Evolutionary conservation across 148 eudicot species (phyloP), one percentile per base, ranked within the genome.

Genomic region (Camellia sinensis): DNA sequence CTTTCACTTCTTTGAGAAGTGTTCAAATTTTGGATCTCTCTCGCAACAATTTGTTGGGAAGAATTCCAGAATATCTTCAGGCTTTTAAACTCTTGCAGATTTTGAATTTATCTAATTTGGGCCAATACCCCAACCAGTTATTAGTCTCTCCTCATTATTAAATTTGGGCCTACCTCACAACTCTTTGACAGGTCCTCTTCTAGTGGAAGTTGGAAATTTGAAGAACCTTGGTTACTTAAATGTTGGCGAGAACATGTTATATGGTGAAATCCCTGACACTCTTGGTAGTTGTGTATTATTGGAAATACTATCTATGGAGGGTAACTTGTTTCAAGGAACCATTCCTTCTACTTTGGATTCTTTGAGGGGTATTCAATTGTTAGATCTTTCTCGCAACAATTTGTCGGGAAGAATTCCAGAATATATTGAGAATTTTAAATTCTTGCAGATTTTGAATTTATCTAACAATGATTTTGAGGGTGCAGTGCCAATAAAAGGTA

Each of bases 401-500:
- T 71, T 82, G 40, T 69, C 81, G 0, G 81, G 84, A 3, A 3
- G n/a, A 41, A 73, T 82, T 18, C 64, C 64, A 60, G 12, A 18
- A 60, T 60, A 15, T 18, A 2, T 60, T 0, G 21, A 60, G 19
- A 50, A 41, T 67, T 66, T 83, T 2, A 19, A 46, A 15, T 67
- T 86, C 78, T 45, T 44, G 66, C 13, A 3, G 19, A 60, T 0
- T 15, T 72, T 83, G 2, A 67, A 79, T 43, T 22, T 86, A 50
- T 82, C 87, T 5, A 48, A 76, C 56, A 86, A 86, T 52, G 75
- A 70, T 64, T 65, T 86, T 70, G 82, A 83, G 78, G 86, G 88
- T 62, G 82, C 70, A 56, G 77, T 86, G 14, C 88, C 88, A 8
- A 72, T 6, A n/a, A 41, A 13, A 17, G 83, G 87, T 3, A 21